These are phyloP conservation scores for Geosmithia flava DNA, from an alignment of 2,329 filamentous ascomycete species.

Conservation along the genomic window DNA sequence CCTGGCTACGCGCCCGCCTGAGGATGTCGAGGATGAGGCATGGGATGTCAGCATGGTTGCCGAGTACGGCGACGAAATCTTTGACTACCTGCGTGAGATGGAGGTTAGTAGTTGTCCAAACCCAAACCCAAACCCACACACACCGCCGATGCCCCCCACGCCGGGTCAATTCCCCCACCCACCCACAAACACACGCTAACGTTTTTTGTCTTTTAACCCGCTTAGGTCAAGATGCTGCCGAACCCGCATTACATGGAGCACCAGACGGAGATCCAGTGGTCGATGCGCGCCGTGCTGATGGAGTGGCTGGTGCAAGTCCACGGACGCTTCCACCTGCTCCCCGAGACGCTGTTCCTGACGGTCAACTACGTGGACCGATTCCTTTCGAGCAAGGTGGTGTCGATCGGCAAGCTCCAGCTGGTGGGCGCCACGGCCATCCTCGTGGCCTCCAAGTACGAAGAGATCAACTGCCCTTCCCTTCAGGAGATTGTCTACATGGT, in stretches of 20 bases:
- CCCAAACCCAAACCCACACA: constrained; percentile 4
- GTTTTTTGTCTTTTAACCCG: background rate
- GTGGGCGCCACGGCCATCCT: constrained; percentile 94
- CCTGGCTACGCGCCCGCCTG: constrained; percentile 51
- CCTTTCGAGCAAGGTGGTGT: constrained; percentile 87
- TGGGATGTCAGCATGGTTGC: constrained; percentile 98
- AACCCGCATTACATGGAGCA: constrained; percentile 93
- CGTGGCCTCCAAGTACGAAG: constrained; percentile 94
- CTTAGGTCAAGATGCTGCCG: constrained; percentile 65
- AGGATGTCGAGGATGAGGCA: constrained; percentile 77
- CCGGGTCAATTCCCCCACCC: background rate
- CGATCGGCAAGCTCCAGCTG: constrained; percentile 85
- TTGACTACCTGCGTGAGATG: constrained; percentile 77
- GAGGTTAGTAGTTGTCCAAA: constrained; percentile 47
- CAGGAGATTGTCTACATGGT: constrained; percentile 98
- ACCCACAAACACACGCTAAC: background rate
- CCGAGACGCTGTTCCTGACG: constrained; percentile 87
- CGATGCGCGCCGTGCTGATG: constrained; percentile 93
- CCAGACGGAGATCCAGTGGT: constrained; percentile 97
- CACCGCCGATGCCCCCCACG: constrained; percentile 3
- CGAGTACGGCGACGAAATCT: constrained; percentile 93
- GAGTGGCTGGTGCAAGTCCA: constrained; percentile 98
- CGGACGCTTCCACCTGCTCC: constrained; percentile 76
- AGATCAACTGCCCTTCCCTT: constrained; percentile 94
- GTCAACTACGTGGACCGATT: constrained; percentile 98